Evolutionary conservation across 1,284 basidiomycete genomes (phyloP), one percentile per base, ranked within the genome.

Genomic region (Chiua sp.): DNA sequence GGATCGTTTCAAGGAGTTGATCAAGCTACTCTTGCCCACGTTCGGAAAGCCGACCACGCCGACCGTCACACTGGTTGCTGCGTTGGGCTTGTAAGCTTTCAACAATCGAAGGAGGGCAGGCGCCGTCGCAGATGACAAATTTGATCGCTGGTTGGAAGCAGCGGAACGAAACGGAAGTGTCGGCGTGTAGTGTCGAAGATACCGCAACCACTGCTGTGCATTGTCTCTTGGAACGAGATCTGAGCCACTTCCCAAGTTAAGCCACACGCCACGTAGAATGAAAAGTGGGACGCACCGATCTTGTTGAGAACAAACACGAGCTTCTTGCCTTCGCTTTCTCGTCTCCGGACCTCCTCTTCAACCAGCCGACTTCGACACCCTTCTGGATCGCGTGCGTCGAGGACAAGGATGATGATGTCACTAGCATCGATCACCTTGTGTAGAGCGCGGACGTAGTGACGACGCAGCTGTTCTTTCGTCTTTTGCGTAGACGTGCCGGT

Each of bases 21-120:
- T 98, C 59, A 99, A 74, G 67, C 90, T 94, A 60, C 93, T 96
- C 79, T 99, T 99, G 13, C 97, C 97, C 57, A 98, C 97, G 76
- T 99, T 99, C 5, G 97, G 97, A 72, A 96, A 97, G 2, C 97
- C 97, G 35, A 98, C 94, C 26, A 98, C 91, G 20, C 97, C 97
- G 56, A 98, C 89, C 0, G 95, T 97, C 51, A 96, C 82, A 59
- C 89, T 91, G 57, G 86, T 77, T 47, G 85, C 79, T 2, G 88
- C 47, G 26, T 83, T 87, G 4, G 90, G 90, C 62, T 91, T 93
- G 76, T 96, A 98, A 20, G 94, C 93, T 72, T 99, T 99, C 56
- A 98, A 83, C 3, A 99, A 83, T 57, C 92, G 90, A 26, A 98
- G 80, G 2, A 99, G 81, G 0, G 90, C 86, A 0, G 93, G 92